Conservation (phyloP, 2,329 filamentous ascomycete genomes). For the Colletotrichum sp. region DNA sequence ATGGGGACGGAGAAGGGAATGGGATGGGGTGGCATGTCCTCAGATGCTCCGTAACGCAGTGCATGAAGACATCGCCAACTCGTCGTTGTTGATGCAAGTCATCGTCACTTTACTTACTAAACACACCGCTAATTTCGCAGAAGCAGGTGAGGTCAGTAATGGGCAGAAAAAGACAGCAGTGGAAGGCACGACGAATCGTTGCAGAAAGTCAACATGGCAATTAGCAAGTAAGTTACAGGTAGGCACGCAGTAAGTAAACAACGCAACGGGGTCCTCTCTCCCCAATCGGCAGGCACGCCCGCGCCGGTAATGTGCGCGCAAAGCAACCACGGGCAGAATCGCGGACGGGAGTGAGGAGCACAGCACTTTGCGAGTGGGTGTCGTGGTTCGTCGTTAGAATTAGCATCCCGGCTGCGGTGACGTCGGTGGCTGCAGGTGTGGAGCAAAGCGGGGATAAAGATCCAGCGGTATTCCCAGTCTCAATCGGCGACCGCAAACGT, state of each 20-base stretch:
- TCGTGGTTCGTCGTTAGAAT: conserved; percentile 19
- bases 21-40: neutral
- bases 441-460: conserved; percentile 4
- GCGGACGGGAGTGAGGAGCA: neutral
- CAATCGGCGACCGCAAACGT: conserved; percentile 13
- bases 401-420: conserved; percentile 3
- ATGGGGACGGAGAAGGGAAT: neutral
- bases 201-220: neutral
- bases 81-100: conserved; percentile 10
- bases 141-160: neutral
- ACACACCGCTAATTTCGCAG: conserved; percentile 3
- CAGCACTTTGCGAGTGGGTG: neutral
- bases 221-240: neutral
- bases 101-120: conserved; percentile 2
- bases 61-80: conserved; percentile 1
- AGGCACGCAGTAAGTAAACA: neutral
- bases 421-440: conserved; percentile 5
- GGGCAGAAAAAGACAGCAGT: neutral
- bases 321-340: neutral
- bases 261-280: neutral
- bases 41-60: neutral
- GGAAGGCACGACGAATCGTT: neutral
- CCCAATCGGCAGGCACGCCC: conserved; percentile 2
- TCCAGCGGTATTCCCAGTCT: conserved; percentile 2
- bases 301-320: neutral